Base-by-base conservation (phyloP, 1,284 basidiomycete genomes). In the Ganoderma meredithae region DNA sequence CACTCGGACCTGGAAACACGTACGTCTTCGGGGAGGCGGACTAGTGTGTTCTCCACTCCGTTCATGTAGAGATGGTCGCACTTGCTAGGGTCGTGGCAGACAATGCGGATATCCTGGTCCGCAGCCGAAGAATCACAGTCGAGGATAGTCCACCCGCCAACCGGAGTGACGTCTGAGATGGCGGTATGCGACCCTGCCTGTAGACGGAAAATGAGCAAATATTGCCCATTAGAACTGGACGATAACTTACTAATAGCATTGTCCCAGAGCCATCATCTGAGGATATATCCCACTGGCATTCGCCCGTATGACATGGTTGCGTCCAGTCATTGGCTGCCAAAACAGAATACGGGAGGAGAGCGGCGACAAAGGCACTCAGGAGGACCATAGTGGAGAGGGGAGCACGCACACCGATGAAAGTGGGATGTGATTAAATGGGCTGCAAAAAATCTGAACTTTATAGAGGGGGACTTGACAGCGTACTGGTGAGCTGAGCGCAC, bases 111-210 rank as follows among this genome's bases (percentile, higher is more conserved):
- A 55, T 83, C 79, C 69, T 87, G 85, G 15, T 76, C 65, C 10
- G 78, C 71, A 1, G 76, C 69, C 58, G 79, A 76, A 3, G 27
- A 1, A 31, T 82, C 76, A 72, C 86, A 88, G 60, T 75, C 78
- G 33, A 86, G 68, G 56, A 88, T 85, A 8, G 80, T 75, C 86
- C 86, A 88, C 39, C 85, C 86, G 22, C 83, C 84, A 5, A 84
- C 84, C 4, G 75, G 56, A 0, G 86, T 87, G 55, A 88, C 83
- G 72, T 88, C 86, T 2, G 85, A 82, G 61, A 88, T 85, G 5
- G 83, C 77, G 27, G 72, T 73, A 0, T 76, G 47, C 0, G 82
- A 73, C 4, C 85, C 85, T 8, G 61, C 53, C 63, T 72, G 31
- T 1, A 22, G 10, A 53, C 12, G 12, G 59, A n/a, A 41, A 53